Percentiles rank a stretch among this genome's conserved stretches.
Evolutionary conservation across 2,329 filamentous ascomycete genomes (phyloP).

Genomic region (Pleurostoma richardsiae): DNA sequence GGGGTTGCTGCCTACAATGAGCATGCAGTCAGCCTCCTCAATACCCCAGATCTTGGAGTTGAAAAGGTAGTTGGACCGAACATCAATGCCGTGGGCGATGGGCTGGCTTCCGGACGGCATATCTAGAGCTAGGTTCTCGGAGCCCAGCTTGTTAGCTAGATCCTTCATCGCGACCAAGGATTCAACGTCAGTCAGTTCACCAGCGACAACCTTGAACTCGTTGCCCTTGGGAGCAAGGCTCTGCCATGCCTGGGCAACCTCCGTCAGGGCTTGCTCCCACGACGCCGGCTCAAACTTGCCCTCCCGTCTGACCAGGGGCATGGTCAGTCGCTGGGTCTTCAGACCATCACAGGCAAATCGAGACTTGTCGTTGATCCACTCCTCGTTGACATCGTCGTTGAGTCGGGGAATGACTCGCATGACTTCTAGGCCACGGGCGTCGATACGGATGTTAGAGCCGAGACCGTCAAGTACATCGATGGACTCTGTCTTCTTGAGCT

Average conservation of each 20-base stretch:
- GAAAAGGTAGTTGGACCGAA: conserved; percentile 93
- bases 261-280: conserved; percentile 91
- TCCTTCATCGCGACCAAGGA: conserved; percentile 96
- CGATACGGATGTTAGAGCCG: conserved; percentile 91
- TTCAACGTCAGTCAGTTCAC: conserved; percentile 87
- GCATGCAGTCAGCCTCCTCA: conserved; percentile 86
- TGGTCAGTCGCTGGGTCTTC: conserved; percentile 92
- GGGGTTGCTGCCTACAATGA: conserved; percentile 92
- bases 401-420: conserved; percentile 91
- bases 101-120: conserved; percentile 79
- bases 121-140: conserved; percentile 91
- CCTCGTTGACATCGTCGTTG: conserved; percentile 98
- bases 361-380: conserved; percentile 99
- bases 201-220: conserved; percentile 93
- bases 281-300: conserved; percentile 88
- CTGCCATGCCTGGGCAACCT: conserved; percentile 77
- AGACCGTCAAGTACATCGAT: conserved; percentile 91
- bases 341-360: conserved; percentile 95
- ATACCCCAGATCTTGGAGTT: conserved; percentile 94
- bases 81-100: conserved; percentile 85
- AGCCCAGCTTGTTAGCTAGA: conserved; percentile 90
- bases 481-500: conserved; percentile 92
- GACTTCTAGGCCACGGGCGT: conserved; percentile 89
- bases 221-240: conserved; percentile 78
- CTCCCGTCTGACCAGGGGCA: conserved; percentile 81